phyloP scores from a whole-genome alignment of 139 green algal genomes.

The Chlamydomonas sp. region DNA sequence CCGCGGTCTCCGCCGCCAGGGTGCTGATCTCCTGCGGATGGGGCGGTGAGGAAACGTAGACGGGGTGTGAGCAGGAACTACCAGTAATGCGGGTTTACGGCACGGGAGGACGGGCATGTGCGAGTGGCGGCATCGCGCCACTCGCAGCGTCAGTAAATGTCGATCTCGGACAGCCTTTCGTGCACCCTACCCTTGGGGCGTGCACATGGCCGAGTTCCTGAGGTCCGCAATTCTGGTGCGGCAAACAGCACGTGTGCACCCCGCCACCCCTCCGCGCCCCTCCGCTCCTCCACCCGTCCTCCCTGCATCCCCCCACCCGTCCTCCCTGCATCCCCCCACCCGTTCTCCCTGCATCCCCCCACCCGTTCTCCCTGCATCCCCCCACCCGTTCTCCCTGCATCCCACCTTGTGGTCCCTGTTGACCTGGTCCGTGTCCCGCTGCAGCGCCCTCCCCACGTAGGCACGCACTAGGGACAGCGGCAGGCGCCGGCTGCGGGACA shows the following conservation, averaged over 20 bases:
- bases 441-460: constrained; percentile 78
- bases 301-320: too few species aligned
- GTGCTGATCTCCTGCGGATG: constrained; percentile 47
- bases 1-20: constrained; percentile 76
- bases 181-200: too few species aligned
- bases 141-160: too few species aligned
- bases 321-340: background rate
- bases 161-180: too few species aligned
- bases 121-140: too few species aligned
- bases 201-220: too few species aligned
- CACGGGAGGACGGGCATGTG: too few species aligned
- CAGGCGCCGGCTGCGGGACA: constrained; percentile 2
- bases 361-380: background rate
- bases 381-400: background rate
- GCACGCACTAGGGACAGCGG: constrained; percentile 62
- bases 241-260: too few species aligned
- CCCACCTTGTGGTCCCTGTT: constrained; percentile 40
- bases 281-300: too few species aligned
- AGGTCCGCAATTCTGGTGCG: too few species aligned
- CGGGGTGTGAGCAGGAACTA: background rate
- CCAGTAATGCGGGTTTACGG: too few species aligned
- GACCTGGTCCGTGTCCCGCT: constrained; percentile 51
- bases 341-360: background rate
- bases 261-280: too few species aligned
- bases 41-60: background rate